Evolutionary conservation across 495 filamentous ascomycete genomes (phyloP).

Genomic region (Xylaria cubensis): DNA sequence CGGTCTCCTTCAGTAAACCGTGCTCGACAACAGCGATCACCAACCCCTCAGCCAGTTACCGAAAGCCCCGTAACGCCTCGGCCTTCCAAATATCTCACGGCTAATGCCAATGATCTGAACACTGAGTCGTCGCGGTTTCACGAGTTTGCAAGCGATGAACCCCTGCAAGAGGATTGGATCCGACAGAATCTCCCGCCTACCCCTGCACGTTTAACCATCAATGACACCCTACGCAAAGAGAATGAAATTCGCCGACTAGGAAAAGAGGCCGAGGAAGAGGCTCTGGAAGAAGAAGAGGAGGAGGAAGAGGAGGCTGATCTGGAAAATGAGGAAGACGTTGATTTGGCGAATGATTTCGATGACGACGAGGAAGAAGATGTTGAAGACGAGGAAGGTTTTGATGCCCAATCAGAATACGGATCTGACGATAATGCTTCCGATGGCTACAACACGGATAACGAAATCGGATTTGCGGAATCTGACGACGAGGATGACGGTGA

Average conservation of each 20-base stretch:
- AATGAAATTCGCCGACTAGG: conserved; percentile 84
- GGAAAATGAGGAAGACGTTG: conserved; percentile 53
- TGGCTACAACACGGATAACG: conserved; percentile 94
- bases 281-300: conserved; percentile 71
- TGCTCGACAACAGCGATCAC: conserved; percentile 56
- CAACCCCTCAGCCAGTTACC: conserved; percentile 46
- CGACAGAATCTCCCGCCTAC: conserved; percentile 64
- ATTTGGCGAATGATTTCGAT: conserved; percentile 36
- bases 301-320: conserved; percentile 63
- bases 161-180: conserved; percentile 87
- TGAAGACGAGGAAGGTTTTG: conserved; percentile 55
- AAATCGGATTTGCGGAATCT: conserved; percentile 89
- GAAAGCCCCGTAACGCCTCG: conserved; percentile 44
- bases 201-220: conserved; percentile 76
- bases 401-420: conserved; percentile 60
- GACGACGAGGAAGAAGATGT: conserved; percentile 52
- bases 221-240: conserved; percentile 90
- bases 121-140: conserved; percentile 81
- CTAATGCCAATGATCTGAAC: conserved; percentile 63
- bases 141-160: conserved; percentile 85
- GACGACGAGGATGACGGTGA: conserved; percentile 83
- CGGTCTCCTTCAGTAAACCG: conserved; percentile 51
- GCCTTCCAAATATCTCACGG: conserved; percentile 53
- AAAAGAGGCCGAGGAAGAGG: conserved; percentile 91
- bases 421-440: conserved; percentile 73